phyloP scores from a whole-genome alignment of 2,329 filamentous ascomycete genomes.

The Juglanconis juglandina region DNA sequence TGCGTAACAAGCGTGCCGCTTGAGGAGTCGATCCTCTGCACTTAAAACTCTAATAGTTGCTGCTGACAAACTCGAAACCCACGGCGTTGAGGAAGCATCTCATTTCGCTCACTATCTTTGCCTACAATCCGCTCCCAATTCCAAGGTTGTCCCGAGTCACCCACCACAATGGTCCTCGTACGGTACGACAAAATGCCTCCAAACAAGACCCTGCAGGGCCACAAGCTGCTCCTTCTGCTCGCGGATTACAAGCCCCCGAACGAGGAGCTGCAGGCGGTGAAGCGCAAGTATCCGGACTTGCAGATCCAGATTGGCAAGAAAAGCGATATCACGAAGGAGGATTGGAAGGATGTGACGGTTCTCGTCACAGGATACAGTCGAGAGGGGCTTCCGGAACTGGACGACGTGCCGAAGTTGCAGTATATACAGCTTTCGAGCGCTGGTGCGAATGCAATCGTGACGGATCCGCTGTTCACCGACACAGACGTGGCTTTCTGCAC shows the following conservation, averaged over 20 bases:
- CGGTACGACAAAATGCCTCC: conserved; percentile 12
- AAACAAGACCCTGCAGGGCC: conserved; percentile 41
- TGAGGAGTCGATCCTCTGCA: not conserved
- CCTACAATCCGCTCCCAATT: not conserved
- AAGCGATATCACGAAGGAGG: conserved; percentile 30
- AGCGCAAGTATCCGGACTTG: conserved; percentile 41
- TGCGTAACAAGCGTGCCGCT: not conserved
- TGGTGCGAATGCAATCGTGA: conserved; percentile 48
- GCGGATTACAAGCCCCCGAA: conserved; percentile 28
- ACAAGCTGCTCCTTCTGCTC: conserved; percentile 43
- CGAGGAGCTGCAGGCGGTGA: conserved; percentile 34
- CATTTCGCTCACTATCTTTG: no score
- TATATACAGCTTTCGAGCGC: conserved; percentile 54
- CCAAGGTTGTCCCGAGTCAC: not conserved
- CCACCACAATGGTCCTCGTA: conserved; percentile 7
- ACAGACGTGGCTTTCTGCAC: conserved; percentile 50
- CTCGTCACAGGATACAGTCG: conserved; percentile 31
- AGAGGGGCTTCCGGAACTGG: conserved; percentile 42
- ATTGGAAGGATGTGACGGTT: conserved; percentile 49
- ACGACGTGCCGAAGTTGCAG: conserved; percentile 44
- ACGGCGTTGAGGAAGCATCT: not conserved
- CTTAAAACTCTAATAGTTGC: not conserved
- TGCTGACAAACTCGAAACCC: conserved; percentile 3
- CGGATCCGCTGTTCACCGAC: conserved; percentile 46
- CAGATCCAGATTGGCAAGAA: conserved; percentile 32